These are phyloP conservation scores for Pochonia chlamydosporia DNA, from an alignment of 2,329 filamentous ascomycete species.

Conservation along the genomic window DNA sequence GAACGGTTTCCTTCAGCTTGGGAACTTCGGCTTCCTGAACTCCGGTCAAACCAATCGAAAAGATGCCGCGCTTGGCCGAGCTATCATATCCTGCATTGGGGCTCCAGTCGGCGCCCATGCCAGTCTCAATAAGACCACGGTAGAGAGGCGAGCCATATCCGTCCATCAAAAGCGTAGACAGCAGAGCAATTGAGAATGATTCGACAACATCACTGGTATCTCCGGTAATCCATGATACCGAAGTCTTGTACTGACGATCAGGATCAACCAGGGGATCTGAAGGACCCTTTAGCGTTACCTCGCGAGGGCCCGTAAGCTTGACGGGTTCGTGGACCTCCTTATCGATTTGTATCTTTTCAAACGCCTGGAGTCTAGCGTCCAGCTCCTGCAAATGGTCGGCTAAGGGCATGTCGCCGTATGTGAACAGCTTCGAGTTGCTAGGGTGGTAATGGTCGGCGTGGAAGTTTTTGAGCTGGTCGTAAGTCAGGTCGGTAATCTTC, in stretches of 20 bases:
- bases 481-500: slow-evolving; percentile 92
- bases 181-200: slow-evolving; percentile 76
- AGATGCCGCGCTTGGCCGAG: slow-evolving; percentile 70
- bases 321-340: slow-evolving; percentile 72
- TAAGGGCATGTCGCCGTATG: slow-evolving; percentile 89
- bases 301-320: slow-evolving; percentile 61
- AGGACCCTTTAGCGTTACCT: slow-evolving; percentile 71
- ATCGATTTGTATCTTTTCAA: slow-evolving; percentile 65
- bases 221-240: slow-evolving; percentile 85
- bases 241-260: slow-evolving; percentile 89
- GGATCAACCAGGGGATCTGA: slow-evolving; percentile 80
- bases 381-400: slow-evolving; percentile 75
- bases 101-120: slow-evolving; percentile 87
- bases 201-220: slow-evolving; percentile 79
- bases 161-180: slow-evolving; percentile 81
- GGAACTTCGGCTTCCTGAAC: slow-evolving; percentile 74
- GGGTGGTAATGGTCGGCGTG: slow-evolving; percentile 94
- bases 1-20: slow-evolving; percentile 69
- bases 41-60: slow-evolving; percentile 88
- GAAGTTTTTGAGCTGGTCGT: slow-evolving; percentile 81
- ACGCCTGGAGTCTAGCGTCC: slow-evolving; percentile 65
- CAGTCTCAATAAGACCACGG: slow-evolving; percentile 79
- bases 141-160: slow-evolving; percentile 95
- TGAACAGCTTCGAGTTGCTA: slow-evolving; percentile 93
- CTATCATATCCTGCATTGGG: slow-evolving; percentile 90